Base-by-base conservation (phyloP, 192 early-diverging fungal species). In the Entophlyctis luteolus region DNA sequence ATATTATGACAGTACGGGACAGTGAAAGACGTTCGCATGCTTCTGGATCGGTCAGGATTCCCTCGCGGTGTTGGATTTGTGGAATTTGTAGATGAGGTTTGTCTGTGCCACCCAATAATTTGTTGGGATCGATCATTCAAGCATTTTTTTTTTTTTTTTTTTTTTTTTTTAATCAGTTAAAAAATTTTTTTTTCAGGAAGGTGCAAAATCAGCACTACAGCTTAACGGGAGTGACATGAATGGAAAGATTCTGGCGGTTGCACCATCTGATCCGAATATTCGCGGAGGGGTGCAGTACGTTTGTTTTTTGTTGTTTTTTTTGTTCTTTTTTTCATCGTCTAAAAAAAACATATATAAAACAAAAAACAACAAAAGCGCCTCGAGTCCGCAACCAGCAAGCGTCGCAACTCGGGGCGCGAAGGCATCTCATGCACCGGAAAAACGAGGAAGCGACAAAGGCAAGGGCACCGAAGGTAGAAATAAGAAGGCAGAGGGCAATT, bases 211-310 rank as follows among this genome's bases (percentile, higher is more conserved):
- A 14, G 76, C 67, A 1, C 59, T 82, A 8, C 20, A 67, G n/a
- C 45, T 79, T 3, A 82, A 79, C 50, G 77, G 75, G 2, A 70
- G 59, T 3, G 48, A 53, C 12, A 14, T 77, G 4, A 72, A 77
- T 33, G 74, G 74, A 20, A 68, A 72, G 3, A 22, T 67, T 22
- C 55, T 82, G 25, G 65, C 32, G 12, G 77, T 82, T 2, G 72
- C 77, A 1, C 58, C 74, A 4, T 73, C 81, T n/a, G 80, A 77
- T 69, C 75, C 80, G 14, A 82, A 77, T 38, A 65, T 59, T 14
- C 62, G 75, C 29, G 42, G 63, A 4, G 60, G 52, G 16, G 48
- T 33, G 16, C 55, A 75, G 29, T 34, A 57, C 0, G 27, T 33
- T 32, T 57, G 8, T 23, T 25, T 33, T 32, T 34, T 57, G 6